phyloP scores from a whole-genome alignment of 139 green algal species.

The Chlorella vulgaris region DNA sequence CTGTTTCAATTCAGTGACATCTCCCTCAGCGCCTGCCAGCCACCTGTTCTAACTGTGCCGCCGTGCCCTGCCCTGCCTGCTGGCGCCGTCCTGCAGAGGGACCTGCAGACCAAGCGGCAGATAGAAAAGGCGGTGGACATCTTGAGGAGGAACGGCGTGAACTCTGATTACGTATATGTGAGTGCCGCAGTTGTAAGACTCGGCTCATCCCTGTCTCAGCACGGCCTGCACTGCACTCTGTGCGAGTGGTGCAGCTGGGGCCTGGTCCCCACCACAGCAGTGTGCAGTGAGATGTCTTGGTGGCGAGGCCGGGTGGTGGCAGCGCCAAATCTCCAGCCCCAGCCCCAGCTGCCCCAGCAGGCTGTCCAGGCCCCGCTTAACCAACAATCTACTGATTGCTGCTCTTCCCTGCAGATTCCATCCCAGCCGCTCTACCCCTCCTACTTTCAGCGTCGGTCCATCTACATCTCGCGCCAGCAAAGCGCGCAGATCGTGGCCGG shows the following conservation, averaged over 20 bases:
- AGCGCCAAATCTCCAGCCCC: background rate
- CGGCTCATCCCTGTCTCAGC: background rate
- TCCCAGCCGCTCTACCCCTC: background rate
- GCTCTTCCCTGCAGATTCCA: background rate
- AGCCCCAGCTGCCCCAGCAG: background rate
- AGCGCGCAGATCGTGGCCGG: background rate
- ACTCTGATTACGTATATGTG: background rate
- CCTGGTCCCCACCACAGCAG: too few species aligned
- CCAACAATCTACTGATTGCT: background rate
- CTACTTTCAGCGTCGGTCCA: background rate
- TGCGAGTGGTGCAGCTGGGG: too few species aligned
- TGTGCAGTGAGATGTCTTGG: too few species aligned
- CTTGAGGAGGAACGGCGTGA: background rate
- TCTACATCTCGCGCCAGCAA: background rate
- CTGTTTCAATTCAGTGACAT: too few species aligned
- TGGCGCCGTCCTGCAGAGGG: background rate
- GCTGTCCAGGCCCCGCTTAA: background rate
- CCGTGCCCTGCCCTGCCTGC: background rate
- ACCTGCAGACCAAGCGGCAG: slow-evolving; percentile 17
- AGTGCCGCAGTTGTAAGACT: background rate
- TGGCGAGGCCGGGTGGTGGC: too few species aligned
- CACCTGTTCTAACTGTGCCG: background rate
- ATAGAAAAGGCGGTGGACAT: slow-evolving; percentile 5
- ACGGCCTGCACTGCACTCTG: too few species aligned
- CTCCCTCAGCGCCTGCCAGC: background rate